Percentiles rank a stretch among this genome's conserved stretches.
Conservation (phyloP, 257 asterid species). For the Coffea eugenioides region DNA sequence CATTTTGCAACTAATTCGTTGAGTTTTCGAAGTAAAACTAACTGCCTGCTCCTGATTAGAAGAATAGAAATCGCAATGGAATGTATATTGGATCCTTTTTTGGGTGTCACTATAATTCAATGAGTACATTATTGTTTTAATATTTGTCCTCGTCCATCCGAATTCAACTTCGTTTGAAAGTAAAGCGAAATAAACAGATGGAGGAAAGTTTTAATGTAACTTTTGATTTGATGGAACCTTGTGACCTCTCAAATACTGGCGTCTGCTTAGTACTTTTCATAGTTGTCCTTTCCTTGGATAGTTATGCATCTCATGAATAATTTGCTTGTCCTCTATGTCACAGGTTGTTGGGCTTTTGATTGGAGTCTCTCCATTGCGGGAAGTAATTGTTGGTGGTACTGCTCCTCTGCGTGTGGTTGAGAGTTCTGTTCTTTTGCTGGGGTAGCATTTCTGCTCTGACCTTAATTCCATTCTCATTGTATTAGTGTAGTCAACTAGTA, state of each 20-base stretch:
- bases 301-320: background rate
- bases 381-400: constrained; percentile 22
- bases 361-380: constrained; percentile 30
- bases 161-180: background rate
- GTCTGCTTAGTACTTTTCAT: background rate
- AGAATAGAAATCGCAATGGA: background rate
- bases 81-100: background rate
- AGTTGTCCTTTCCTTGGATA: background rate
- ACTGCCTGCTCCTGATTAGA: background rate
- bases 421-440: constrained; percentile 27
- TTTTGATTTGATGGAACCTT: too few relatives aligned
- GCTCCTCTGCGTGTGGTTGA: constrained; percentile 39
- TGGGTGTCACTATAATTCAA: background rate
- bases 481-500: background rate
- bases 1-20: background rate
- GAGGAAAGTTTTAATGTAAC: background rate
- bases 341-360: constrained; percentile 26
- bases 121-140: background rate
- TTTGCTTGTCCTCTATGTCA: background rate
- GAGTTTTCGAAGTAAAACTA: background rate
- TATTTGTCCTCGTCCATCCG: background rate
- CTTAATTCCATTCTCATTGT: too few relatives aligned
- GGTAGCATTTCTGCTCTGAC: constrained; percentile 21
- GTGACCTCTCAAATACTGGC: background rate
- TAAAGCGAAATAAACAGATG: background rate